These are phyloP conservation scores for Nothophoma quercina DNA, from an alignment of 2,329 filamentous ascomycete species.

Conservation along the genomic window DNA sequence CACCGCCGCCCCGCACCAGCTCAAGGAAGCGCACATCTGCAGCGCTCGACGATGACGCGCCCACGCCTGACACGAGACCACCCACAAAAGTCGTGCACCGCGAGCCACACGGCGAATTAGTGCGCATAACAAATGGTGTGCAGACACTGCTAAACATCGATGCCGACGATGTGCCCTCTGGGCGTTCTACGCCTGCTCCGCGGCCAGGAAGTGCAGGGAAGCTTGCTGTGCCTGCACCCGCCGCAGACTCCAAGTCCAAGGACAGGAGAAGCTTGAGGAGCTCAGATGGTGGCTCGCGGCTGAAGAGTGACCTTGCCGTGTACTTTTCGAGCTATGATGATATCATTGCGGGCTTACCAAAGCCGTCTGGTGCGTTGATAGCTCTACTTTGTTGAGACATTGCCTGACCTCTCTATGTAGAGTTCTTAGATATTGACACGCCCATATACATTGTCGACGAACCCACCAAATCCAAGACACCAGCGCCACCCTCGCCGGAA, in stretches of 20 bases:
- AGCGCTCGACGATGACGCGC: slow-evolving; percentile 38
- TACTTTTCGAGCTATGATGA: slow-evolving; percentile 97
- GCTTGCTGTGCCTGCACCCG: slow-evolving; percentile 36
- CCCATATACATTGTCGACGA: slow-evolving; percentile 75
- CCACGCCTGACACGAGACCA: slow-evolving; percentile 40
- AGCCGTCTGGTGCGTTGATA: slow-evolving; percentile 71
- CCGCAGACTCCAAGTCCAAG: slow-evolving; percentile 39
- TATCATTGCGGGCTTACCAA: slow-evolving; percentile 84
- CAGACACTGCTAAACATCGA: slow-evolving; percentile 42
- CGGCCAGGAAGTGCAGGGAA: slow-evolving; percentile 36
- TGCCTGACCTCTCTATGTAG: slow-evolving; percentile 55
- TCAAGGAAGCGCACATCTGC: slow-evolving; percentile 44
- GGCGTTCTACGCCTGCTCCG: slow-evolving; percentile 44
- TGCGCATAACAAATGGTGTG: slow-evolving; percentile 55
- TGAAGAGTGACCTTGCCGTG: slow-evolving; percentile 88
- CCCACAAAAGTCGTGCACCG: slow-evolving; percentile 53
- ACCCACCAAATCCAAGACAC: slow-evolving; percentile 44
- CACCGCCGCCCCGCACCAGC: slow-evolving; percentile 31
- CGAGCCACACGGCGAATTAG: slow-evolving; percentile 52
- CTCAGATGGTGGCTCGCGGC: slow-evolving; percentile 79
- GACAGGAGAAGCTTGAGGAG: slow-evolving; percentile 83
- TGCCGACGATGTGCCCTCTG: slow-evolving; percentile 44
- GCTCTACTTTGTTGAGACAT: slow-evolving; percentile 15
- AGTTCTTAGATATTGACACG: slow-evolving; percentile 75
- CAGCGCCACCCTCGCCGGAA: slow-evolving; percentile 25